These are phyloP conservation scores for Mycena kentingensis DNA, from an alignment of 768 basidiomycete species.

Conservation along the genomic window DNA sequence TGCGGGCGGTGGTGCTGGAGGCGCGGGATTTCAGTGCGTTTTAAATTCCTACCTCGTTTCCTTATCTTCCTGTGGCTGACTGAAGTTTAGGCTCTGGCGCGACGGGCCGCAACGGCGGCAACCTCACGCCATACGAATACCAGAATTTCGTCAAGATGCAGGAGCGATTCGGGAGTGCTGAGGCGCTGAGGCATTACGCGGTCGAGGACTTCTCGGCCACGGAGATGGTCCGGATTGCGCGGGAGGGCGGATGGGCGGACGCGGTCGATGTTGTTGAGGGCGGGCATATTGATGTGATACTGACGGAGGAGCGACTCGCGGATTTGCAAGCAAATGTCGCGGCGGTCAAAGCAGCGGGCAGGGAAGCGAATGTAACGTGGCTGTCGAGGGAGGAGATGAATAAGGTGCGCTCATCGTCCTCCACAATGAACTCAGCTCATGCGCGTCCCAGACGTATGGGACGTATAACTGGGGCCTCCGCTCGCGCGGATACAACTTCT, in stretches of 20 bases:
- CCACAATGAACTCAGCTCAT: not conserved
- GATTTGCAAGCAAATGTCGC: not conserved
- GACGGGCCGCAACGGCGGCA: constrained; percentile 39
- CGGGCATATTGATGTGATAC: constrained; percentile 15
- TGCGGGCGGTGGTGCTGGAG: constrained; percentile 70
- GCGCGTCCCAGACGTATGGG: constrained; percentile 39
- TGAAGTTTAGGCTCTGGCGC: constrained; percentile 63
- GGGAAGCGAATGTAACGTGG: constrained; percentile 13
- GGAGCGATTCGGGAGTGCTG: constrained; percentile 1
- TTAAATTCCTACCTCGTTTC: constrained; percentile 1
- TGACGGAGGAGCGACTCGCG: not conserved
- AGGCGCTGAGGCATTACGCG: constrained; percentile 7
- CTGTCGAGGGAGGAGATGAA: constrained; percentile 17
- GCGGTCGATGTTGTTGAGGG: constrained; percentile 19
- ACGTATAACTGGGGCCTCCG: constrained; percentile 54
- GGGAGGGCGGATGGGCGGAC: constrained; percentile 12
- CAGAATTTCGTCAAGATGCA: not conserved
- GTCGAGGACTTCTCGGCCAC: constrained; percentile 16
- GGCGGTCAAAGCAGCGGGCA: constrained; percentile 13
- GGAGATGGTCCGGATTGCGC: constrained; percentile 18
- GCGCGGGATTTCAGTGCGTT: constrained; percentile 83
- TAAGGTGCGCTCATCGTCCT: constrained; percentile 5
- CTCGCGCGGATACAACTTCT: constrained; percentile 65
- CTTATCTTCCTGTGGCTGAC: not conserved
- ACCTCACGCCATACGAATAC: constrained; percentile 18